phyloP scores from a whole-genome alignment of 805 yeast genomes.

The Alloascoidea africana region DNA sequence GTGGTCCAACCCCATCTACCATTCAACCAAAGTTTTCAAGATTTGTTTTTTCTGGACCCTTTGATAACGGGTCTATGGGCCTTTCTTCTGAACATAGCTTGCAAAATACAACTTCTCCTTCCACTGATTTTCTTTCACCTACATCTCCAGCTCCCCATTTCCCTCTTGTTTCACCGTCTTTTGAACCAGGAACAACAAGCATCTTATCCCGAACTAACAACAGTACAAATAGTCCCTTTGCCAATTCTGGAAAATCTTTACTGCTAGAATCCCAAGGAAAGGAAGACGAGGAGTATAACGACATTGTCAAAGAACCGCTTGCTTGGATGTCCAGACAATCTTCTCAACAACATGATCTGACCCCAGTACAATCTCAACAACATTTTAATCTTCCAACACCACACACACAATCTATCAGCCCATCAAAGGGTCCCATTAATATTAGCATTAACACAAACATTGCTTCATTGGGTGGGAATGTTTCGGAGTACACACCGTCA shows the following conservation, averaged over 20 bases:
- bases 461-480: neutral
- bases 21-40: neutral
- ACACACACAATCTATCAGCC: neutral
- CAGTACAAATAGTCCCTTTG: conserved; percentile 3
- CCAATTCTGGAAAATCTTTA: conserved; percentile 14
- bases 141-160: conserved; percentile 9
- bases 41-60: neutral
- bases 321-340: conserved; percentile 11
- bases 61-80: neutral
- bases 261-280: conserved; percentile 15
- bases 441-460: neutral
- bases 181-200: no score
- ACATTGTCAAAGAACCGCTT: conserved; percentile 15
- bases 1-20: neutral
- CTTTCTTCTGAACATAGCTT: neutral
- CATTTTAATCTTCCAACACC: neutral
- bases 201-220: conserved; percentile 5
- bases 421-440: neutral
- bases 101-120: conserved; percentile 5
- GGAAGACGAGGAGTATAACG: conserved; percentile 16
- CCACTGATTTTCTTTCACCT: conserved; percentile 10
- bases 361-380: no score
- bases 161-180: conserved; percentile 6
- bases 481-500: neutral
- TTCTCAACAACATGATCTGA: neutral